These are phyloP conservation scores for Exophiala viscosa DNA, from an alignment of 2,329 filamentous ascomycete species.

Conservation along the genomic window DNA sequence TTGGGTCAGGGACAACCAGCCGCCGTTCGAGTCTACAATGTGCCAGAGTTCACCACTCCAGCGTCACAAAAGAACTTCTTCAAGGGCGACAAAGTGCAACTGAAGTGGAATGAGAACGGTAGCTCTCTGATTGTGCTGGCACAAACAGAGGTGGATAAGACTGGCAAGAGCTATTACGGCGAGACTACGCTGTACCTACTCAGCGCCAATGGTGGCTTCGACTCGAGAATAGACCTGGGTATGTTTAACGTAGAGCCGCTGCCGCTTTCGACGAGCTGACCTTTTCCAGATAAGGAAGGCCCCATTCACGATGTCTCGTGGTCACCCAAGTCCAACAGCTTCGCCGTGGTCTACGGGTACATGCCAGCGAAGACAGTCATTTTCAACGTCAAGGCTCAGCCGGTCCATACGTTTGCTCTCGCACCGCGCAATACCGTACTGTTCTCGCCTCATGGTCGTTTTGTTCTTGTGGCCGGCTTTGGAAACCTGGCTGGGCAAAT, in stretches of 20 bases:
- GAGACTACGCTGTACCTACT: slow-evolving; percentile 96
- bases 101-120: slow-evolving; percentile 95
- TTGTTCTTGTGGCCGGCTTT: slow-evolving; percentile 91
- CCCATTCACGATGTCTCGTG: slow-evolving; percentile 98
- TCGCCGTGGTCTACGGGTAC: slow-evolving; percentile 94
- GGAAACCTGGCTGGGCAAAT: slow-evolving; percentile 97
- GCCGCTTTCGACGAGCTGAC: slow-evolving; percentile 3
- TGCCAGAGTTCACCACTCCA: slow-evolving; percentile 76
- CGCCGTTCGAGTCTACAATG: slow-evolving; percentile 88
- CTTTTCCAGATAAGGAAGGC: slow-evolving; percentile 78
- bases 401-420: slow-evolving; percentile 80
- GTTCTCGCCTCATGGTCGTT: slow-evolving; percentile 90
- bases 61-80: slow-evolving; percentile 98
- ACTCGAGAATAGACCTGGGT: slow-evolving; percentile 79
- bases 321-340: slow-evolving; percentile 97
- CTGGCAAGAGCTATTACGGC: slow-evolving; percentile 98
- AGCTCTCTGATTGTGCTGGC: slow-evolving; percentile 91
- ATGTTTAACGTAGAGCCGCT: slow-evolving; percentile 28
- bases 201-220: slow-evolving; percentile 84
- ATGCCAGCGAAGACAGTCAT: slow-evolving; percentile 99
- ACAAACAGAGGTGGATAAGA: slow-evolving; percentile 96
- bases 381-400: slow-evolving; percentile 83
- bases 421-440: slow-evolving; percentile 89
- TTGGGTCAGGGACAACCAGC: slow-evolving; percentile 77
- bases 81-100: slow-evolving; percentile 97